Conservation (phyloP, 805 yeast genomes). For the Kodamaea laetipori region DNA sequence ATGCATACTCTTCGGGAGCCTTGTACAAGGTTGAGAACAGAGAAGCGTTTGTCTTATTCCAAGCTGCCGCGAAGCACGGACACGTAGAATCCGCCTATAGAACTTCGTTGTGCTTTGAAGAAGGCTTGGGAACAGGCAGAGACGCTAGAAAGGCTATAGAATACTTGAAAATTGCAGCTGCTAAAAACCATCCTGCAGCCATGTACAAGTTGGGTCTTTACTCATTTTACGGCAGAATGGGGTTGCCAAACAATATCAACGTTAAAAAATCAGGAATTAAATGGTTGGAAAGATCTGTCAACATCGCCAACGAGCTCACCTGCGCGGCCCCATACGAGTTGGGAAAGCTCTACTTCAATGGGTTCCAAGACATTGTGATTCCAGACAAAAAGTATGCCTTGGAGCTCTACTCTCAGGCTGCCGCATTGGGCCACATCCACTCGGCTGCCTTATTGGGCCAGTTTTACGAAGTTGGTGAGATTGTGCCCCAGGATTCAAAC, state of each 20-base stretch:
- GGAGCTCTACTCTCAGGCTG: slow-evolving; percentile 83
- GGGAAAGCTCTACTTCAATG: slow-evolving; percentile 79
- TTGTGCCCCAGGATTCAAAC: slow-evolving; percentile 75
- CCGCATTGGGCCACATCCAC: slow-evolving; percentile 81
- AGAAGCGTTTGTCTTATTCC: slow-evolving; percentile 76
- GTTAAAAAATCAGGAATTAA: slow-evolving; percentile 86
- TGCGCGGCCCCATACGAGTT: slow-evolving; percentile 95
- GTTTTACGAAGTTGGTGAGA: slow-evolving; percentile 79
- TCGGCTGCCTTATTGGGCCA: slow-evolving; percentile 80
- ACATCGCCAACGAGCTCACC: slow-evolving; percentile 78
- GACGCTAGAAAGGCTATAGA: slow-evolving; percentile 87
- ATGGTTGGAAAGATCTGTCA: slow-evolving; percentile 88
- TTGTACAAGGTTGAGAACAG: slow-evolving; percentile 76
- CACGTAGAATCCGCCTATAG: slow-evolving; percentile 91
- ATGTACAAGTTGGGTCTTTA: slow-evolving; percentile 91
- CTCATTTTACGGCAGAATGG: slow-evolving; percentile 83
- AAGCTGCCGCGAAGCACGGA: slow-evolving; percentile 89
- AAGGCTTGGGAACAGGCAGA: slow-evolving; percentile 88
- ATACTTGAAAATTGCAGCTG: slow-evolving; percentile 81
- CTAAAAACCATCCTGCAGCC: slow-evolving; percentile 94
- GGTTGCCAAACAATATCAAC: slow-evolving; percentile 63
- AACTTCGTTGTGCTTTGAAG: slow-evolving; percentile 88
- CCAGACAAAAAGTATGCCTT: slow-evolving; percentile 82
- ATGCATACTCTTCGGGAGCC: slow-evolving; percentile 82
- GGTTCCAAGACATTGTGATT: slow-evolving; percentile 84